Conservation (phyloP, 1,284 basidiomycete species). For the Bondarzewia mesenterica region DNA sequence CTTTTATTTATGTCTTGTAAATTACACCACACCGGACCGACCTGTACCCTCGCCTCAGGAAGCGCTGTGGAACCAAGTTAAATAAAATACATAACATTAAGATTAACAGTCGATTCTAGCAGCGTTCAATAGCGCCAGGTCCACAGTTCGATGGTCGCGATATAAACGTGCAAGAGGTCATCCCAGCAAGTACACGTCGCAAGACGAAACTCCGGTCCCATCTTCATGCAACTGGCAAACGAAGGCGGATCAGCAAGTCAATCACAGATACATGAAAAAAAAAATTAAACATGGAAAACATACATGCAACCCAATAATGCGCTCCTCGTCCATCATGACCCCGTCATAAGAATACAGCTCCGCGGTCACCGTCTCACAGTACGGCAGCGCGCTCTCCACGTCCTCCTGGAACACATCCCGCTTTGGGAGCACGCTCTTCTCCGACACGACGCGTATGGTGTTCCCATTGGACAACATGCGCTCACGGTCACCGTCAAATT, state of each 20-base stretch:
- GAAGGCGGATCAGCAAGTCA: not conserved
- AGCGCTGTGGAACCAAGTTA: too few species aligned
- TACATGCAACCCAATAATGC: constrained; percentile 36
- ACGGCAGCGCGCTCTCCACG: constrained; percentile 26
- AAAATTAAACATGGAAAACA: constrained; percentile 9
- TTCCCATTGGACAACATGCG: constrained; percentile 8
- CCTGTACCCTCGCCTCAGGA: too few species aligned
- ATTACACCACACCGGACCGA: too few species aligned
- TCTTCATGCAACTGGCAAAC: not conserved
- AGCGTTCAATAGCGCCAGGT: too few species aligned
- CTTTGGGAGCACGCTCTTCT: constrained; percentile 11
- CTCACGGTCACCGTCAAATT: not conserved
- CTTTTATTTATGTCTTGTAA: too few species aligned
- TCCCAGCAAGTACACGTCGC: not conserved
- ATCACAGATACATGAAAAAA: not conserved
- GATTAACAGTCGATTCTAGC: too few species aligned
- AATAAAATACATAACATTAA: too few species aligned
- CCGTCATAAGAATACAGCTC: constrained; percentile 27
- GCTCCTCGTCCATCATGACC: constrained; percentile 40
- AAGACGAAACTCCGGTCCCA: not conserved
- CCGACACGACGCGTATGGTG: constrained; percentile 4
- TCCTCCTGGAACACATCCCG: constrained; percentile 21
- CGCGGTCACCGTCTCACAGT: constrained; percentile 22
- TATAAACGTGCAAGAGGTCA: too few species aligned
- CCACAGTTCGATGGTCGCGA: too few species aligned